phyloP scores from a whole-genome alignment of 2,329 filamentous ascomycete genomes.

The Gliomastix tumulicola region DNA sequence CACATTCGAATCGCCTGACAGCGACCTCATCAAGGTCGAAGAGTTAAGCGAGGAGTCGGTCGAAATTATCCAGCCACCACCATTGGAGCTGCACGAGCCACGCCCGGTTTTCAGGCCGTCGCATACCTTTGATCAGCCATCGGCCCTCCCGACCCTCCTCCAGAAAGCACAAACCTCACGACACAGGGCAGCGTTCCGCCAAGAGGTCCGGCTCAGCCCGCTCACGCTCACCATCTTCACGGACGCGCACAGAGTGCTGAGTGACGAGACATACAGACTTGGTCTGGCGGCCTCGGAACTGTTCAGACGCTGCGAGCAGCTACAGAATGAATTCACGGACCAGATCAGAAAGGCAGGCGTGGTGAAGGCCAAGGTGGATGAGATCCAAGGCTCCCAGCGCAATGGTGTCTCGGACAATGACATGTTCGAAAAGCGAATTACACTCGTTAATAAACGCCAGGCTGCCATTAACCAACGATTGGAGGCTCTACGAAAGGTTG shows the following conservation, averaged over 20 bases:
- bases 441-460: conserved; percentile 47
- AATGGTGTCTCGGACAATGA: conserved; percentile 45
- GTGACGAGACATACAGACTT: conserved; percentile 61
- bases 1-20: conserved; percentile 50
- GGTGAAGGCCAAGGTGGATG: conserved; percentile 59
- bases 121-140: conserved; percentile 50
- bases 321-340: conserved; percentile 60
- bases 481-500: conserved; percentile 45
- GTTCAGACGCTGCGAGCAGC: conserved; percentile 61
- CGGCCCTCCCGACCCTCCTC: conserved; percentile 47
- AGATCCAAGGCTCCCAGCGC: conserved; percentile 41
- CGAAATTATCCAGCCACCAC: conserved; percentile 10
- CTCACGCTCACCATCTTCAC: conserved; percentile 66
- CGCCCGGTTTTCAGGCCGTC: conserved; percentile 61
- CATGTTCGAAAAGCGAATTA: conserved; percentile 52
- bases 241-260: conserved; percentile 64
- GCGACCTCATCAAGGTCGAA: conserved; percentile 32
- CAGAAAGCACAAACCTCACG: conserved; percentile 51
- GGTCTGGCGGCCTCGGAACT: conserved; percentile 66
- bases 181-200: conserved; percentile 54
- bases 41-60: conserved; percentile 22
- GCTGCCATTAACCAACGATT: conserved; percentile 50
- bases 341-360: conserved; percentile 62
- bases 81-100: conserved; percentile 50
- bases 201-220: conserved; percentile 63